A percentile compares a stretch with the other conserved stretches of the same genome.
These are phyloP conservation scores for Metarhizium humberi DNA, from an alignment of 2,329 filamentous ascomycete genomes.

Conservation along the genomic window DNA sequence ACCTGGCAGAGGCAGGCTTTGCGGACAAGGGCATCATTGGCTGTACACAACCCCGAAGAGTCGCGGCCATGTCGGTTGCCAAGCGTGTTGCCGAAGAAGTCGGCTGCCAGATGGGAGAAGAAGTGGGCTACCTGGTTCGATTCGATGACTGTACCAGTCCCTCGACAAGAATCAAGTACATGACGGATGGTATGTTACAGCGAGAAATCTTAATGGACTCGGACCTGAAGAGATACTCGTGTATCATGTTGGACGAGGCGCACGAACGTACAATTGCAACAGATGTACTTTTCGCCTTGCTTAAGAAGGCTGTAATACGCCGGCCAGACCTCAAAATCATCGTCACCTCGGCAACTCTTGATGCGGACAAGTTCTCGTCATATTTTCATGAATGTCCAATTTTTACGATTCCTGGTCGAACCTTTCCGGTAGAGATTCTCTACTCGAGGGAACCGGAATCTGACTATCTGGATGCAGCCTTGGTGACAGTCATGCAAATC, in stretches of 20 bases:
- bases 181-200: slow-evolving; percentile 98
- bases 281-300: slow-evolving; percentile 84
- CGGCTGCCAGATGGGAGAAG: slow-evolving; percentile 78
- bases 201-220: slow-evolving; percentile 91
- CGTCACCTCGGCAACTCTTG: slow-evolving; percentile 90
- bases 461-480: slow-evolving; percentile 85
- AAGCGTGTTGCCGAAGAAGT: slow-evolving; percentile 96
- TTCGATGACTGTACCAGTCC: slow-evolving; percentile 91
- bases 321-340: slow-evolving; percentile 88
- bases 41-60: slow-evolving; percentile 93
- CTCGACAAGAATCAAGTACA: slow-evolving; percentile 93
- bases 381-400: slow-evolving; percentile 97
- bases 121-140: slow-evolving; percentile 94
- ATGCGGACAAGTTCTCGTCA: slow-evolving; percentile 93
- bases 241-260: slow-evolving; percentile 96
- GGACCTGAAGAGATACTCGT: slow-evolving; percentile 79
- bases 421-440: slow-evolving; percentile 91
- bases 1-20: slow-evolving; percentile 86
- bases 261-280: slow-evolving; percentile 96
- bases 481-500: slow-evolving; percentile 98
- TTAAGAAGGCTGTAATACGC: slow-evolving; percentile 87
- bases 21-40: slow-evolving; percentile 82
- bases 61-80: slow-evolving; percentile 94
- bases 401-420: slow-evolving; percentile 90
- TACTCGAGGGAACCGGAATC: slow-evolving; percentile 93